Evolutionary conservation across 108 stramenopile genomes (phyloP).

Genomic region (Cyclotella cryptica): DNA sequence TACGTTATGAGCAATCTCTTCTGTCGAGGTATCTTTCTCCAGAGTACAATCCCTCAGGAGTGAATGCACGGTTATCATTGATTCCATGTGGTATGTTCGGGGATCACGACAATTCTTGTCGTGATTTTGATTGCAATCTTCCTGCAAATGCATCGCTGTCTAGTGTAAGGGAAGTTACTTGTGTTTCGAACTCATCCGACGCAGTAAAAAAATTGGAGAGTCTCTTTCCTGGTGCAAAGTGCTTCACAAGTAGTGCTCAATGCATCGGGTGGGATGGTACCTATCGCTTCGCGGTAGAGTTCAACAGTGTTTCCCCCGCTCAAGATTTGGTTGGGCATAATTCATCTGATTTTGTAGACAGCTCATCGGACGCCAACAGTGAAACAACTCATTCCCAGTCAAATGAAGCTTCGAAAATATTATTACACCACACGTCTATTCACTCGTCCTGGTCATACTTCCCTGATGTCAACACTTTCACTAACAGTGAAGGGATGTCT

Average conservation of each 20-base stretch:
- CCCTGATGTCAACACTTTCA: constrained; percentile 1
- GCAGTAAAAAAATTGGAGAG: neutral
- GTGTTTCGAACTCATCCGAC: neutral
- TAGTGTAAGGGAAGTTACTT: neutral
- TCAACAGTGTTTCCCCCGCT: constrained; percentile 12
- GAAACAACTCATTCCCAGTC: neutral
- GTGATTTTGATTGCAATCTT: constrained; percentile 26
- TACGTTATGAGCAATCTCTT: constrained; percentile 23
- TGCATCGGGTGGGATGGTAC: constrained; percentile 11
- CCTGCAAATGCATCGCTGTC: constrained; percentile 15
- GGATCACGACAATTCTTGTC: constrained; percentile 7
- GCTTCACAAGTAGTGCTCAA: neutral
- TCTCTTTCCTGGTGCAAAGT: neutral
- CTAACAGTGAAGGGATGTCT: neutral
- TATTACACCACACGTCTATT: constrained; percentile 38
- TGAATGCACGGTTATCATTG: constrained; percentile 36
- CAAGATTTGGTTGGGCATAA: neutral
- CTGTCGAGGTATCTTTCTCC: constrained; percentile 39
- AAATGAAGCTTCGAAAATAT: constrained; percentile 2
- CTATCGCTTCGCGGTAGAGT: constrained; percentile 38
- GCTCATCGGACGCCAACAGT: neutral
- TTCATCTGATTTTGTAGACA: neutral
- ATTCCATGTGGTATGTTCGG: constrained; percentile 3
- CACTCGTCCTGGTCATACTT: constrained; percentile 53
- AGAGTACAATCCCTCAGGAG: constrained; percentile 38